Evolutionary conservation across 2,329 filamentous ascomycete species (phyloP).

Genomic region (Laburnicola sp.): DNA sequence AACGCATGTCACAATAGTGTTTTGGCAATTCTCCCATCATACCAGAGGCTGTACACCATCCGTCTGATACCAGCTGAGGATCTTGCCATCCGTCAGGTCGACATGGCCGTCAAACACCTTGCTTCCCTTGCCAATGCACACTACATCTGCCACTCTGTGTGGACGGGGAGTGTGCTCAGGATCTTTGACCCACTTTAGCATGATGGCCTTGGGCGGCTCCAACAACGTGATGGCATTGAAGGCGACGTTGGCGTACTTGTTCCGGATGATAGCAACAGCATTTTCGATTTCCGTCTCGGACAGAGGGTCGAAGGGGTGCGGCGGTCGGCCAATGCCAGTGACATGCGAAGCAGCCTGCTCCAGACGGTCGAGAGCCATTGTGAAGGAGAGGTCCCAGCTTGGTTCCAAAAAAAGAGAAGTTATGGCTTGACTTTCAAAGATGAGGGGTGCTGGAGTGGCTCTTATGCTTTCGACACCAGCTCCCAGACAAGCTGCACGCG

Average conservation of each 20-base stretch:
- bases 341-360: conserved; percentile 67
- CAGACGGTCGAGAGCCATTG: conserved; percentile 65
- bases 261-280: conserved; percentile 68
- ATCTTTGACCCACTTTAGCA: conserved; percentile 76
- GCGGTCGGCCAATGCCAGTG: conserved; percentile 56
- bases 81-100: conserved; percentile 66
- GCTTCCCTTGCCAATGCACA: conserved; percentile 76
- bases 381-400: too few species aligned
- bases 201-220: conserved; percentile 82
- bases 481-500: too few species aligned
- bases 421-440: too few species aligned
- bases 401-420: too few species aligned
- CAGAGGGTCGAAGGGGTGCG: conserved; percentile 80
- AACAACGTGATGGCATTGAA: conserved; percentile 86
- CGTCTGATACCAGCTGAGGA: conserved; percentile 74
- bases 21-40: conserved; percentile 29
- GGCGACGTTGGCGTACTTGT: conserved; percentile 69
- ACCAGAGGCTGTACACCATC: conserved; percentile 81
- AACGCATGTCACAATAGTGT: conserved; percentile 5
- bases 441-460: too few species aligned
- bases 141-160: conserved; percentile 74
- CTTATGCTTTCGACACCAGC: too few species aligned
- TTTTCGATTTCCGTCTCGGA: conserved; percentile 71
- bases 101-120: conserved; percentile 83
- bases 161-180: conserved; percentile 65